Percentiles rank a stretch among this genome's conserved stretches.
Conservation (phyloP, 208 protist species). For the Crithidia brevicula region DNA sequence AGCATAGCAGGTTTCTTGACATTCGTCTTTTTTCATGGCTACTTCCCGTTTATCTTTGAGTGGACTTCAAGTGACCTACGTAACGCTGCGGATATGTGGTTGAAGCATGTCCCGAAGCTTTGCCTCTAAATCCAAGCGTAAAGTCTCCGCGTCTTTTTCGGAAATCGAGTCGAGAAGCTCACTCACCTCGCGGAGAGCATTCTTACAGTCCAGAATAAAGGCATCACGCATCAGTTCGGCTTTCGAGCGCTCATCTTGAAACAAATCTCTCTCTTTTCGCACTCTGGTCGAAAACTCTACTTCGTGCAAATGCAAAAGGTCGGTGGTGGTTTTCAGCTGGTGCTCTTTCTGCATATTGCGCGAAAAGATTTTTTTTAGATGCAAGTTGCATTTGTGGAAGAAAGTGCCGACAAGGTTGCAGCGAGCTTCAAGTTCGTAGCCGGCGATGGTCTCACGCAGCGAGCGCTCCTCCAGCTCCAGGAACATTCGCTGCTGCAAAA, state of each 20-base stretch:
- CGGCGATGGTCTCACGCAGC: neutral
- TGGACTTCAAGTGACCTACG: neutral
- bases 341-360: neutral
- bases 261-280: conserved; percentile 25
- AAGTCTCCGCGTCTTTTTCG: neutral
- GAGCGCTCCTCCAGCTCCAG: conserved; percentile 15
- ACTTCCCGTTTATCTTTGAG: too few relatives aligned
- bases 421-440: conserved; percentile 8
- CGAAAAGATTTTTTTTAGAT: neutral
- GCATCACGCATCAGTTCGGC: conserved; percentile 7
- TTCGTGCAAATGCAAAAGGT: conserved; percentile 25
- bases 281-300: conserved; percentile 17
- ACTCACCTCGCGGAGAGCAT: conserved; percentile 3
- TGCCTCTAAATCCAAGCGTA: conserved; percentile 8
- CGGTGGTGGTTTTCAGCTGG: conserved; percentile 6
- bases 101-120: conserved; percentile 19
- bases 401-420: conserved; percentile 1
- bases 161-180: conserved; percentile 20
- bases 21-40: neutral
- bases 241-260: neutral
- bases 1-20: neutral
- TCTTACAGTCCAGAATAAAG: conserved; percentile 17
- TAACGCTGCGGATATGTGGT: neutral
- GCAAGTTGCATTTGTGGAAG: neutral
- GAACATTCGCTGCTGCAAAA: neutral